Percentiles rank a stretch among this genome's conserved stretches.
phyloP scores from a whole-genome alignment of 495 filamentous ascomycete genomes.

The Lentithecium fluviatile region DNA sequence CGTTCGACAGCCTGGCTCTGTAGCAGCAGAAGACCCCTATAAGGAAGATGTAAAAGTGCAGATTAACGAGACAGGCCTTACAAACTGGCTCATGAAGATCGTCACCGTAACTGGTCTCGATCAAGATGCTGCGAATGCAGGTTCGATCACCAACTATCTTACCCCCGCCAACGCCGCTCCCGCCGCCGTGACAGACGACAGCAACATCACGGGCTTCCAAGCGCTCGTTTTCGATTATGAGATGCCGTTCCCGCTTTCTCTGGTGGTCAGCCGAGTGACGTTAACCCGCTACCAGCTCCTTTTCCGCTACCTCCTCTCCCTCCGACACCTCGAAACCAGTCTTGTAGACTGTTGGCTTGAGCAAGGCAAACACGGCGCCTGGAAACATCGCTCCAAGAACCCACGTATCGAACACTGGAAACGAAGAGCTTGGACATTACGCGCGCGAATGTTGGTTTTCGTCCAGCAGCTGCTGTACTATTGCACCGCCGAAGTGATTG shows the following conservation, averaged over 20 bases:
- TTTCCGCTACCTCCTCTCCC: conserved; percentile 84
- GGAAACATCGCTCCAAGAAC: conserved; percentile 76
- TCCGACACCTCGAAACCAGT: conserved; percentile 84
- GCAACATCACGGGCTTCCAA: conserved; percentile 82
- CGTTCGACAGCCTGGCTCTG: conserved; percentile 88
- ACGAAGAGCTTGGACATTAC: conserved; percentile 82
- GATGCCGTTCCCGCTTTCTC: conserved; percentile 93
- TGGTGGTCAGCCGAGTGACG: conserved; percentile 95
- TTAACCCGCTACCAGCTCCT: conserved; percentile 93
- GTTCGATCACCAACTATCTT: conserved; percentile 53
- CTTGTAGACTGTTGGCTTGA: conserved; percentile 85
- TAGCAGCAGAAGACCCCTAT: conserved; percentile 91
- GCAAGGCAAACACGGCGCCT: conserved; percentile 77
- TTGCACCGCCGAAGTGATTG: conserved; percentile 93
- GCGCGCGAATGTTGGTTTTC: conserved; percentile 93
- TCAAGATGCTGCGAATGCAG: conserved; percentile 61
- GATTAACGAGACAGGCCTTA: conserved; percentile 92
- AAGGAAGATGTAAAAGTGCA: conserved; percentile 96
- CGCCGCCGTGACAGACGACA: conserved; percentile 64
- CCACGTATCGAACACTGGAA: conserved; percentile 87
- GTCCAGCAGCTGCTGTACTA: conserved; percentile 96
- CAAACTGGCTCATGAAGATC: conserved; percentile 90
- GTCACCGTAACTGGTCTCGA: conserved; percentile 94
- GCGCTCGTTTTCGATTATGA: conserved; percentile 90
- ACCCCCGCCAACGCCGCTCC: conserved; percentile 50